Conservation (phyloP, 768 basidiomycete species). For the Chalciporus pseudorubinellus region DNA sequence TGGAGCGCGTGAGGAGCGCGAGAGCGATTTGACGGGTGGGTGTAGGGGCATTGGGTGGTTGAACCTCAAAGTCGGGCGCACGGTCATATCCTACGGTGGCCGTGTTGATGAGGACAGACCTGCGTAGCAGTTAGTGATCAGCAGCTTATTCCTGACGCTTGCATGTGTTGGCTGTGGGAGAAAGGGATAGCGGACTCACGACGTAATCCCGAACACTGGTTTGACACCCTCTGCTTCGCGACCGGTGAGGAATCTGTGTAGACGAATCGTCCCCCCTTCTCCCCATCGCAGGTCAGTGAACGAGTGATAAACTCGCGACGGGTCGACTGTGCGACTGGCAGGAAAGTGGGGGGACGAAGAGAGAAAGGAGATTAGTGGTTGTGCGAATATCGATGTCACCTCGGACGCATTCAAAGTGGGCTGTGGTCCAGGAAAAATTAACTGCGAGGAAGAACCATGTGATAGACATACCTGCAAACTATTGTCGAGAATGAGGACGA, state of each 20-base stretch:
- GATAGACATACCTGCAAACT: conserved; percentile 54
- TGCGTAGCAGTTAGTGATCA: conserved; percentile 17
- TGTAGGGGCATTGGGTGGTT: conserved; percentile 43
- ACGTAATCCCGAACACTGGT: conserved; percentile 85
- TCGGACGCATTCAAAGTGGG: conserved; percentile 79
- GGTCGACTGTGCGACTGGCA: conserved; percentile 52
- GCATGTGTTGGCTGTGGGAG: background rate
- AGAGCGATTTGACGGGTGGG: conserved; percentile 41
- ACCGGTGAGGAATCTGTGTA: conserved; percentile 84
- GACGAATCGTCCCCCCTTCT: conserved; percentile 42
- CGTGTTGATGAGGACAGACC: conserved; percentile 50
- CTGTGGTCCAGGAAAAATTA: conserved; percentile 33
- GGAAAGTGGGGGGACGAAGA: conserved; percentile 57
- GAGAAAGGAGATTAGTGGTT: conserved; percentile 75
- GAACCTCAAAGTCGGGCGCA: conserved; percentile 43
- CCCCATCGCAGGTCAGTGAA: conserved; percentile 51
- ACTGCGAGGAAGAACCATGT: background rate
- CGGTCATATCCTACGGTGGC: conserved; percentile 50
- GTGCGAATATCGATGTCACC: conserved; percentile 81
- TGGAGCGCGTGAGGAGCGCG: conserved; percentile 35
- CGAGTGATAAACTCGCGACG: conserved; percentile 55
- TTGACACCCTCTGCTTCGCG: conserved; percentile 82
- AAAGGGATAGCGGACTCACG: conserved; percentile 52
- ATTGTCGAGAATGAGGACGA: conserved; percentile 81
- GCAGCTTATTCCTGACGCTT: background rate